phyloP scores from a whole-genome alignment of 495 filamentous ascomycete genomes.

The Lophiostoma macrostomum region DNA sequence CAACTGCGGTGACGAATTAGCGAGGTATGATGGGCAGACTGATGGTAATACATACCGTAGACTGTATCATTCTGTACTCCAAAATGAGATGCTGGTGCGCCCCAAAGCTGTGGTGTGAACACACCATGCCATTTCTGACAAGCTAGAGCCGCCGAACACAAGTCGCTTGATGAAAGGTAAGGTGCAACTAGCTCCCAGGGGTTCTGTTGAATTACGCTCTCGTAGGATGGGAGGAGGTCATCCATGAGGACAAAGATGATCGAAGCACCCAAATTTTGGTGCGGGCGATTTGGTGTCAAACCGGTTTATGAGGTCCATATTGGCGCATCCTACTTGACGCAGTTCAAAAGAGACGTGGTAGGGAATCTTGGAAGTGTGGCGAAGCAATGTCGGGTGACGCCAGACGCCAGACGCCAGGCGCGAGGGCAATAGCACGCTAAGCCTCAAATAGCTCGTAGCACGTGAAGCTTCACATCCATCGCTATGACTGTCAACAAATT shows the following conservation, averaged over 20 bases:
- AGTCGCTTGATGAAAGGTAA: constrained; percentile 57
- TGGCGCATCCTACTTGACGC: too few relatives aligned
- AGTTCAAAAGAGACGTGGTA: too few relatives aligned
- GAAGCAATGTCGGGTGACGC: too few relatives aligned
- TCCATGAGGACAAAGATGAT: constrained; percentile 39
- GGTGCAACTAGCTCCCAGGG: constrained; percentile 61
- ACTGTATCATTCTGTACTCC: constrained; percentile 61
- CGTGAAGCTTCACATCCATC: too few relatives aligned
- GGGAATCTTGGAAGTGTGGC: too few relatives aligned
- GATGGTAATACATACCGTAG: constrained; percentile 43
- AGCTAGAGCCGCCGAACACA: constrained; percentile 58
- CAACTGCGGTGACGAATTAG: too few relatives aligned
- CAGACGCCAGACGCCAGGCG: too few relatives aligned
- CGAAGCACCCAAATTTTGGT: not conserved
- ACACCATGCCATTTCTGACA: constrained; percentile 57
- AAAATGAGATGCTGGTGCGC: constrained; percentile 63
- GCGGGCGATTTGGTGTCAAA: not conserved
- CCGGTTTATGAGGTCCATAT: too few relatives aligned
- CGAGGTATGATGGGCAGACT: too few relatives aligned
- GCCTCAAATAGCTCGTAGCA: too few relatives aligned
- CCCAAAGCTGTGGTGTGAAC: constrained; percentile 64
- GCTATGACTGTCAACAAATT: too few relatives aligned
- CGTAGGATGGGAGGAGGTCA: constrained; percentile 58
- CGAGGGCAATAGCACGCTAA: too few relatives aligned
- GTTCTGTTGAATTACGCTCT: constrained; percentile 56